Evolutionary conservation across 805 yeast species (phyloP).

Genomic region (Millerozyma miso): DNA sequence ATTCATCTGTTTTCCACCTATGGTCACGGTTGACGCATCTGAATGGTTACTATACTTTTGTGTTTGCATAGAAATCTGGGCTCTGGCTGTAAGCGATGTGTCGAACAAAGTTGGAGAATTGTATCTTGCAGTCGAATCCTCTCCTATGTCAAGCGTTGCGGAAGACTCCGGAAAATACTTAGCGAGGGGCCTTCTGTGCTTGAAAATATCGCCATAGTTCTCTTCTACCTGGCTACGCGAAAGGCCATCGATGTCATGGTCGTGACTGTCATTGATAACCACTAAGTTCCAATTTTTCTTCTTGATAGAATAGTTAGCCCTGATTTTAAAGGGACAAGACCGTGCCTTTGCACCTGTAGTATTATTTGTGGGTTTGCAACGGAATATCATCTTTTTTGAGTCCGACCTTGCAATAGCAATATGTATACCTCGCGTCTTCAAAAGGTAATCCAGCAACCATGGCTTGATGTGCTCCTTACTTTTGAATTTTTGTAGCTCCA

Average conservation of each 20-base stretch:
- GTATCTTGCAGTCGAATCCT: not conserved
- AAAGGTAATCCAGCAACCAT: constrained; percentile 48
- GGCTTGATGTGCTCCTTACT: constrained; percentile 54
- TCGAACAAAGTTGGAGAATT: not conserved
- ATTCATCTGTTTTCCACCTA: not conserved
- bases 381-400: constrained; percentile 55
- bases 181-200: not conserved
- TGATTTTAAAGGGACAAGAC: constrained; percentile 59
- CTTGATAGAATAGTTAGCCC: constrained; percentile 57
- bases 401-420: constrained; percentile 63
- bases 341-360: constrained; percentile 15
- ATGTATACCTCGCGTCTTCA: constrained; percentile 46
- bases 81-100: not conserved
- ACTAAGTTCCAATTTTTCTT: constrained; percentile 56
- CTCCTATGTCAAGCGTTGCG: not conserved
- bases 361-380: constrained; percentile 43
- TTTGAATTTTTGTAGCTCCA: constrained; percentile 19
- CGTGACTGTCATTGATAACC: constrained; percentile 56
- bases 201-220: not conserved
- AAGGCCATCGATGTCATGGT: constrained; percentile 33
- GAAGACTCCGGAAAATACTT: not conserved
- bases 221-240: not conserved
- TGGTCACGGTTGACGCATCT: not conserved
- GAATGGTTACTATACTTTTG: not conserved
- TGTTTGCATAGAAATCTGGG: not conserved